Evolutionary conservation across 495 filamentous ascomycete species (phyloP).

Genomic region (Talaromyces adpressus): DNA sequence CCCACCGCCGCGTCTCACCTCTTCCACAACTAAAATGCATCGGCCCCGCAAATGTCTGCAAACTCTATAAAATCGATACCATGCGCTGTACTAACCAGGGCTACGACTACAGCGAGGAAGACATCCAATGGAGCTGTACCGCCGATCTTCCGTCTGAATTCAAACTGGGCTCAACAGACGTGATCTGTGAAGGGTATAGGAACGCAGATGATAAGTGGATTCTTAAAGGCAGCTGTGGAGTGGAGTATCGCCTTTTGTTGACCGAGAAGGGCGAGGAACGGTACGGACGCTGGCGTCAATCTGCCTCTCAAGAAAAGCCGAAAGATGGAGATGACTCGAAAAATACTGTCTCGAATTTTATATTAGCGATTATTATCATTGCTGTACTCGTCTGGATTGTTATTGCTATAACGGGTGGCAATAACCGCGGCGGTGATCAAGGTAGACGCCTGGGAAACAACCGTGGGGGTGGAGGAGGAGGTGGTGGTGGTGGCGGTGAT

Average conservation of each 20-base stretch:
- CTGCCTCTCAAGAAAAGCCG: background rate
- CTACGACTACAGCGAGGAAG: constrained; percentile 55
- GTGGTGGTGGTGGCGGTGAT: constrained; percentile 46
- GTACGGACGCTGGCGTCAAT: constrained; percentile 40
- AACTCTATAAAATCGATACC: constrained; percentile 62
- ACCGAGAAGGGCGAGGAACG: constrained; percentile 73
- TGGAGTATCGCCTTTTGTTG: constrained; percentile 78
- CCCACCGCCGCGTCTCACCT: constrained; percentile 66
- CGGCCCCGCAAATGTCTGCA: constrained; percentile 51
- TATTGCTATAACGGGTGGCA: background rate
- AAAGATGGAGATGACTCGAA: background rate
- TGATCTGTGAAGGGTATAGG: constrained; percentile 86
- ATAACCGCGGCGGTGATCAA: background rate
- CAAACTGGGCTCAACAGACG: constrained; percentile 84
- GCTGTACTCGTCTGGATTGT: background rate
- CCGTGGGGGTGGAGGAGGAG: constrained; percentile 40
- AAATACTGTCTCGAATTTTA: background rate
- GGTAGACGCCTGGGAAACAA: constrained; percentile 24
- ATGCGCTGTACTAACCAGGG: constrained; percentile 89
- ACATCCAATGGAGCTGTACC: constrained; percentile 85
- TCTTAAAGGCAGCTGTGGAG: constrained; percentile 83
- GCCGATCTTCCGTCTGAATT: constrained; percentile 74
- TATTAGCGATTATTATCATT: constrained; percentile 1
- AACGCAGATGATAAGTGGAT: constrained; percentile 70
- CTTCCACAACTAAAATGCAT: constrained; percentile 80